Base-by-base conservation (phyloP, 164 flowering plant species). In the Sextonia rubra region DNA sequence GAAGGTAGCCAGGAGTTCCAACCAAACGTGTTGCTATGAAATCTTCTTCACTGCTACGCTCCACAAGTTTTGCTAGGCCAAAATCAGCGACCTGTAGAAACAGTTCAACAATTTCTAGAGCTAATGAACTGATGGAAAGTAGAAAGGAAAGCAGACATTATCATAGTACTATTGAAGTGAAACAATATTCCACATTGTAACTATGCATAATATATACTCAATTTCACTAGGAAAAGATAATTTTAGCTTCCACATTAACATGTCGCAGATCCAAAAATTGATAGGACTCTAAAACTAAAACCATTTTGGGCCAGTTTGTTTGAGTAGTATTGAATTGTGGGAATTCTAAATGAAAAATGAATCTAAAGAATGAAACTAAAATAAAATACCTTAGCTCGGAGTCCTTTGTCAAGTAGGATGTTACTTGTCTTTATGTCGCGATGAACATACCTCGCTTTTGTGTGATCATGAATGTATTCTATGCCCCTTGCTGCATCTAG, bases 1-100 rank as follows among this genome's bases (percentile, higher is more conserved):
- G 91, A 72, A 91, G 89, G 77, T 89, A 91, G 22, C 82, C 83
- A 7, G 92, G 93, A 49, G 97, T 91, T 68, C 97, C 97, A 63
- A 91, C 97, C 63, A 89, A 76, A 52, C 91, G 80, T 17, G 97
- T 91, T 61, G 88, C 92, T 70, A 87, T 64, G 24, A 74, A 64
- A 29, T 89, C 93, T 65, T 85, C 90, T 44, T 86, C 93, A 58
- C 80, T 77, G 22, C 83, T 78, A 80, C 91, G 73, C 55, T 83
- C 89, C 20, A 89, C 89, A 63, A 88, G 89, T 81, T 84, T 91
- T 30, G 85, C 93, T 72, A 91, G 73, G 69, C 96, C 96, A 73
- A 91, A 91, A 78, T 91, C 96, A 74, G 96, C 90, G 72, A 91
- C 93, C 95, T 90, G 69, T 52, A 72, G 48, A 60, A 64, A 77